Percentiles rank a stretch among this genome's conserved stretches.
Conservation (phyloP, 2,329 filamentous ascomycete genomes). For the Cercospora nicotianae region DNA sequence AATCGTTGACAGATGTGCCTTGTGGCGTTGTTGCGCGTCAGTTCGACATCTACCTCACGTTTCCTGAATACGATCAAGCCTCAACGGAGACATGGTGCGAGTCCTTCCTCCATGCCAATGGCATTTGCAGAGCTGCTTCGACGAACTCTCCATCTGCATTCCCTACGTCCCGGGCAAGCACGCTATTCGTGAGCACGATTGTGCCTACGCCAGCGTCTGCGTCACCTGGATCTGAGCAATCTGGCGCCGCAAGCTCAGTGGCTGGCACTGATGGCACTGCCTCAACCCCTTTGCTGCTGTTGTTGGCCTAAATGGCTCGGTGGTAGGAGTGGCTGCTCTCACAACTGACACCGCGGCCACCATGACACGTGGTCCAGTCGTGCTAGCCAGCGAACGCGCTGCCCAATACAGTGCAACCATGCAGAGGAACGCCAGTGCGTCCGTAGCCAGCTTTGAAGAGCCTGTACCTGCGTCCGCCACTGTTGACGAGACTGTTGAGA, state of each 20-base stretch:
- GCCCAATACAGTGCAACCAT: conserved; percentile 7
- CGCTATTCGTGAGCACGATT: conserved; percentile 1
- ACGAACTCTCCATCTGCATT: conserved; percentile 13
- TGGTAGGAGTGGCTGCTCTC: neutral
- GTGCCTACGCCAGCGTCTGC: neutral
- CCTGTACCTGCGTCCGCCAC: neutral
- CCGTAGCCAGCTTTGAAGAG: neutral
- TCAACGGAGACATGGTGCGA: conserved; percentile 10
- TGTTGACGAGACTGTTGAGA: neutral
- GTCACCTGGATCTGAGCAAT: neutral
- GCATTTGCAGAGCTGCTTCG: conserved; percentile 8
- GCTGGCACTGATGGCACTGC: neutral
- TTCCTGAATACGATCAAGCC: conserved; percentile 7
- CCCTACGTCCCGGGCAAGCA: conserved; percentile 7
- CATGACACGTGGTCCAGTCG: neutral
- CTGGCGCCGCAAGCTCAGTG: neutral
- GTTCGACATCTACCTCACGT: conserved; percentile 6
- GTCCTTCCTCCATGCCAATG: conserved; percentile 5
- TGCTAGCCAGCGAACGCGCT: conserved; percentile 8
- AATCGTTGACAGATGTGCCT: conserved; percentile 1
- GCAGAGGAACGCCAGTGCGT: neutral
- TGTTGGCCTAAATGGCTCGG: neutral
- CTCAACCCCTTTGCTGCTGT: neutral
- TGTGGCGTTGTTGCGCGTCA: conserved; percentile 8
- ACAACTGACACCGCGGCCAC: neutral